Percentiles rank a stretch among this genome's conserved stretches.
phyloP scores from a whole-genome alignment of 805 yeast species.

The Myxozyma geophila region DNA sequence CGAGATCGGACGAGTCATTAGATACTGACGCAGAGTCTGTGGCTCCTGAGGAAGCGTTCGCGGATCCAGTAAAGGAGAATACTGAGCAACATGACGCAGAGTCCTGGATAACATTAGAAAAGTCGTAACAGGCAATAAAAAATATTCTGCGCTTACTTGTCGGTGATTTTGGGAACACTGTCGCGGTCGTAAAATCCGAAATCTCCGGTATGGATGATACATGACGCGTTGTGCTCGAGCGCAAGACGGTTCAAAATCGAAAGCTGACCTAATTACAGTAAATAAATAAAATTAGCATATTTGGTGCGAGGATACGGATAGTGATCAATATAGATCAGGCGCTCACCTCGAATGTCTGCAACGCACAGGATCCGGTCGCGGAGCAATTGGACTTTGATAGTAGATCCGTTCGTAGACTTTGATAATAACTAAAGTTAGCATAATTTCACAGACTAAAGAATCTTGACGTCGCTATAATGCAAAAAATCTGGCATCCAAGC shows the following conservation, averaged over 20 bases:
- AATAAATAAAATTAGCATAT: neutral
- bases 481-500: neutral
- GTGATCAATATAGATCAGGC: neutral
- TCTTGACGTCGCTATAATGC: neutral
- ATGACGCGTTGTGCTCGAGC: constrained; percentile 51
- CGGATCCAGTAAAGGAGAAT: constrained; percentile 61
- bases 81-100: constrained; percentile 66
- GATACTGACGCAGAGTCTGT: constrained; percentile 38
- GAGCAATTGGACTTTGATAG: constrained; percentile 18
- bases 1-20: constrained; percentile 47
- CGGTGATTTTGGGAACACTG: constrained; percentile 59
- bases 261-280: constrained; percentile 47
- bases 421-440: neutral
- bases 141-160: constrained; percentile 50
- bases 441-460: neutral
- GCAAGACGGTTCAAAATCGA: constrained; percentile 58
- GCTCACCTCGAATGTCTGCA: constrained; percentile 34
- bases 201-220: constrained; percentile 73
- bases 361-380: constrained; percentile 33
- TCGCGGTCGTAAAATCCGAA: constrained; percentile 74
- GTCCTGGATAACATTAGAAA: constrained; percentile 29
- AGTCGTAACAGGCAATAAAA: neutral
- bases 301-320: neutral
- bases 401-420: constrained; percentile 28
- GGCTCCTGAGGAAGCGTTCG: constrained; percentile 57